Conservation (phyloP, 1,284 basidiomycete genomes). For the Ganoderma sinense region DNA sequence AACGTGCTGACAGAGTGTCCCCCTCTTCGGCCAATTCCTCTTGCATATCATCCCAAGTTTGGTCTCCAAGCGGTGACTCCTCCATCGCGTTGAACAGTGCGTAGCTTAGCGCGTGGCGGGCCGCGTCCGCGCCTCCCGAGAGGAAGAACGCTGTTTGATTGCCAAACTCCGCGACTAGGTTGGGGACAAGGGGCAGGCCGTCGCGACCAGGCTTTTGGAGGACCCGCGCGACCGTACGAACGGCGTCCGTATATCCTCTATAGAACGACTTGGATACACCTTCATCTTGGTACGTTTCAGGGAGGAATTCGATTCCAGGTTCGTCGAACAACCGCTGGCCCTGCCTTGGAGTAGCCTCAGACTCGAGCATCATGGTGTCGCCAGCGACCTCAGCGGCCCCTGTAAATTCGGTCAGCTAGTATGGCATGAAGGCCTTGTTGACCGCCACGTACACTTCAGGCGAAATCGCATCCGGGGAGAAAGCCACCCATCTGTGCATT, state of each 20-base stretch:
- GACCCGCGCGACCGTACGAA: background rate
- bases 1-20: constrained; percentile 3
- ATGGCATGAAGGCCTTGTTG: background rate
- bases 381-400: constrained; percentile 2
- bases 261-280: background rate
- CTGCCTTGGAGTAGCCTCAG: background rate
- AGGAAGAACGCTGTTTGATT: background rate
- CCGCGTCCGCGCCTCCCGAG: constrained; percentile 1
- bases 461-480: constrained; percentile 30
- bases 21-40: constrained; percentile 6
- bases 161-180: background rate
- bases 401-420: background rate
- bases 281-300: background rate
- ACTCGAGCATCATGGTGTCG: constrained; percentile 5
- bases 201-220: background rate
- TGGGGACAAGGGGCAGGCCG: constrained; percentile 2
- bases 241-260: background rate
- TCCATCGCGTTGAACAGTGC: constrained; percentile 18
- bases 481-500: constrained; percentile 32
- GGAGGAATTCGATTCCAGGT: background rate
- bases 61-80: constrained; percentile 21
- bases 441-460: constrained; percentile 2
- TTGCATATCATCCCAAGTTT: constrained; percentile 12
- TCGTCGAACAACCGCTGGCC: background rate
- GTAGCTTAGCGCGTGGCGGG: constrained; percentile 22